These are phyloP conservation scores for Coemansia sp. DNA, from an alignment of 192 early-diverging fungal species.

Conservation along the genomic window DNA sequence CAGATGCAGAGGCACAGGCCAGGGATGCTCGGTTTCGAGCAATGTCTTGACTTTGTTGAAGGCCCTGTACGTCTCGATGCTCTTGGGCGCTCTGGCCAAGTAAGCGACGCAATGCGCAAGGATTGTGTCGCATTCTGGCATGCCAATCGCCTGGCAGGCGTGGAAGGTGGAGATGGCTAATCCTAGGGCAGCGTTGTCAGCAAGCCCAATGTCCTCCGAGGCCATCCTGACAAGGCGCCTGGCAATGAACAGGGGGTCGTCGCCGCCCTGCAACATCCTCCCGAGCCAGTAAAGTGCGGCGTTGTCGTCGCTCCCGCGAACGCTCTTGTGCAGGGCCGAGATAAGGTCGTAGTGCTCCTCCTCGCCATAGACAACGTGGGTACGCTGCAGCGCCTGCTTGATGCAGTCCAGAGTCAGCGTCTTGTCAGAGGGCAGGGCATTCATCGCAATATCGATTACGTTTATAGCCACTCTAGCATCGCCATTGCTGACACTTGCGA, in stretches of 20 bases:
- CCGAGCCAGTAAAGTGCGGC: slow-evolving; percentile 88
- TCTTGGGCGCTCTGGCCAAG: slow-evolving; percentile 79
- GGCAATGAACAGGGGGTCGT: slow-evolving; percentile 88
- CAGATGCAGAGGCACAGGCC: slow-evolving; percentile 83
- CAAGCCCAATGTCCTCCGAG: slow-evolving; percentile 86
- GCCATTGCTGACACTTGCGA: slow-evolving; percentile 75
- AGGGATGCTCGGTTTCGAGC: slow-evolving; percentile 60
- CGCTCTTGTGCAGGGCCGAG: slow-evolving; percentile 85
- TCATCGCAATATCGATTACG: slow-evolving; percentile 38
- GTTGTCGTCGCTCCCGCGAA: slow-evolving; percentile 81
- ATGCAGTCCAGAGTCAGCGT: slow-evolving; percentile 57
- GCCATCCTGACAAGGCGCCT: slow-evolving; percentile 79
- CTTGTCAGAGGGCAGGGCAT: slow-evolving; percentile 17
- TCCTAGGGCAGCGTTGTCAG: slow-evolving; percentile 74
- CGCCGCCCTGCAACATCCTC: slow-evolving; percentile 84
- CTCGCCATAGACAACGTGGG: slow-evolving; percentile 78
- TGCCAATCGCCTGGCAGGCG: slow-evolving; percentile 83
- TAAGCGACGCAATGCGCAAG: slow-evolving; percentile 79
- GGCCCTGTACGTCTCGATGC: slow-evolving; percentile 77
- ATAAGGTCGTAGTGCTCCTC: slow-evolving; percentile 93
- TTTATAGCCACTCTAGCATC: slow-evolving; percentile 57
- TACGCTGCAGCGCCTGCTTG: slow-evolving; percentile 72
- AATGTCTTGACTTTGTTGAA: slow-evolving; percentile 66
- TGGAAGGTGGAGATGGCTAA: slow-evolving; percentile 76
- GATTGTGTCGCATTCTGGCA: slow-evolving; percentile 89